These are phyloP conservation scores for Cymodocea nodosa DNA, from an alignment of 116 monocot species.

Conservation along the genomic window DNA sequence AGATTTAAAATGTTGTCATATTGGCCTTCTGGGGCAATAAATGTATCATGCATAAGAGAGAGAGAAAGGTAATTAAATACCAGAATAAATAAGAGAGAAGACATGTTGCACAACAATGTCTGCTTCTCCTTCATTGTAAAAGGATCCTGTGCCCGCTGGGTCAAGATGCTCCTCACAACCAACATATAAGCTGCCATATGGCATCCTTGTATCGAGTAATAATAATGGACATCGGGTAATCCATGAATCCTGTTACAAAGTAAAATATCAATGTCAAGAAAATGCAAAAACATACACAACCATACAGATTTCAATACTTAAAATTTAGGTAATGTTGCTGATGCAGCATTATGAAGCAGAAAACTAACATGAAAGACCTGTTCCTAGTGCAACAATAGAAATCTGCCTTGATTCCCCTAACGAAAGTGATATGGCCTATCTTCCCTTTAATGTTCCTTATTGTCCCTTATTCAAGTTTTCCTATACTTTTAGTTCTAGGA, in stretches of 20 bases:
- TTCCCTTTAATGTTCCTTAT: too few relatives aligned
- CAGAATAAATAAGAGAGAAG: constrained; percentile 77
- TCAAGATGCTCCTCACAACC: constrained; percentile 95
- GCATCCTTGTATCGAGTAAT: constrained; percentile 92
- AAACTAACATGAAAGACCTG: too few relatives aligned
- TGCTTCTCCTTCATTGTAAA: constrained; percentile 93
- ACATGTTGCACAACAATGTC: constrained; percentile 90
- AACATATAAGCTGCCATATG: constrained; percentile 72
- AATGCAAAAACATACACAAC: background rate
- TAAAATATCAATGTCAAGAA: background rate
- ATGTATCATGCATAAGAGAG: background rate
- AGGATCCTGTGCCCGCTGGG: constrained; percentile 91
- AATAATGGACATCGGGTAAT: constrained; percentile 72
- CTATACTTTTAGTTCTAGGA: too few relatives aligned
- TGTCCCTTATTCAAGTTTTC: too few relatives aligned
- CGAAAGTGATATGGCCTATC: too few relatives aligned
- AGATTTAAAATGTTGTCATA: background rate
- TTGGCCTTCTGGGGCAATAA: background rate
- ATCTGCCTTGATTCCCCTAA: too few relatives aligned
- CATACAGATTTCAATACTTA: too few relatives aligned
- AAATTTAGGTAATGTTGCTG: too few relatives aligned
- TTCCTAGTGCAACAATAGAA: too few relatives aligned
- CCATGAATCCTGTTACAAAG: constrained; percentile 48
- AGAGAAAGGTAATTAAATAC: constrained; percentile 17
- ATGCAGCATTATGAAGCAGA: too few relatives aligned